These are phyloP conservation scores for Phytopythium kandeliae DNA, from an alignment of 352 stramenopile genomes.

Conservation along the genomic window DNA sequence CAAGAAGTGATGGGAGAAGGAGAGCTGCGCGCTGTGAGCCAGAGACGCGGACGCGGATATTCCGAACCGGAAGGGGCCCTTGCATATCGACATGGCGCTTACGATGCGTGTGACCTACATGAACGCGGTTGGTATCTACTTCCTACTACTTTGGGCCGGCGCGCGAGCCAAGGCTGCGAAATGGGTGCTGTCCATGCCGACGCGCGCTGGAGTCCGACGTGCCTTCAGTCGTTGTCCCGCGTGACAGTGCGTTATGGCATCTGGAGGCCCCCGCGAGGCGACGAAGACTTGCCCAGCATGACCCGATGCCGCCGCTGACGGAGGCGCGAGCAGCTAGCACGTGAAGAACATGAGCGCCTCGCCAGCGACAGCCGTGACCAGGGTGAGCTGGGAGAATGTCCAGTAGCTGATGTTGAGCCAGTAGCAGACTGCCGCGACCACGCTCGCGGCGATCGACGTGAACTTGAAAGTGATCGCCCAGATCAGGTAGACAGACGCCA, in stretches of 20 bases:
- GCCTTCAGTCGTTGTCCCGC: neutral
- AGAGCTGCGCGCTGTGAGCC: too few species aligned
- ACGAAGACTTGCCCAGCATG: neutral
- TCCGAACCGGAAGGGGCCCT: too few species aligned
- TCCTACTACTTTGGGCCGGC: neutral
- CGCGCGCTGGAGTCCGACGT: neutral
- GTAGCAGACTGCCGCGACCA: constrained; percentile 34
- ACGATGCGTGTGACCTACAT: neutral
- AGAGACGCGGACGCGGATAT: neutral
- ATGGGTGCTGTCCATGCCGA: neutral
- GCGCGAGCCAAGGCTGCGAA: too few species aligned
- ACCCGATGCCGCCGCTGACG: neutral
- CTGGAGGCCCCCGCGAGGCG: neutral
- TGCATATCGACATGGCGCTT: constrained; percentile 4
- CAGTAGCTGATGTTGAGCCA: constrained; percentile 52
- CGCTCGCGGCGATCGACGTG: constrained; percentile 31
- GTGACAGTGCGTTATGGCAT: neutral
- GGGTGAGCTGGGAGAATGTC: constrained; percentile 51
- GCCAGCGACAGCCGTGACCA: constrained; percentile 40
- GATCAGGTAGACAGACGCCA: constrained; percentile 58
- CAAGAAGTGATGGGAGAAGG: constrained; percentile 22
- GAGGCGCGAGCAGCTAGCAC: constrained; percentile 29
- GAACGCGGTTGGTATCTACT: neutral
- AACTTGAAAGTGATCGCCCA: constrained; percentile 71
- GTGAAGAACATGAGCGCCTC: constrained; percentile 79